These are phyloP conservation scores for Neurospora sp. DNA, from an alignment of 495 filamentous ascomycete genomes.

Conservation along the genomic window DNA sequence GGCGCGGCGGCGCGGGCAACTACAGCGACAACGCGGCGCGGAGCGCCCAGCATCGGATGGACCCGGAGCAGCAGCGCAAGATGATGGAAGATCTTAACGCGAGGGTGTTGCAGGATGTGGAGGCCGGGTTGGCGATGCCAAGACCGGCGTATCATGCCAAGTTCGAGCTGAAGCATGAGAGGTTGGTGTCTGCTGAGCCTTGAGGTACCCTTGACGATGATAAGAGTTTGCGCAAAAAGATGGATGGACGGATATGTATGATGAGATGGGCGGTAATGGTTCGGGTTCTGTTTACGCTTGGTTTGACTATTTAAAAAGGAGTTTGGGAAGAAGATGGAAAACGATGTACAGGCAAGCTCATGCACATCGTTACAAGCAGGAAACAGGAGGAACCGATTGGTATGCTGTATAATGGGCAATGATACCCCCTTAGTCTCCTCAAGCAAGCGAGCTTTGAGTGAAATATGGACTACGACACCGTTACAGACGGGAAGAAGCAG, in stretches of 20 bases:
- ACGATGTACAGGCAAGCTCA: not conserved
- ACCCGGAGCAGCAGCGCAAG: constrained; percentile 20
- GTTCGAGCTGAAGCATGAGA: constrained; percentile 13
- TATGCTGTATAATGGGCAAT: not conserved
- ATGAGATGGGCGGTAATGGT: not conserved
- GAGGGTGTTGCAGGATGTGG: constrained; percentile 34
- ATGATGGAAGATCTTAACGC: constrained; percentile 22
- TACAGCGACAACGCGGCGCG: constrained; percentile 24
- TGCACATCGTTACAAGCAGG: not conserved
- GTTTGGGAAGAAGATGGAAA: not conserved
- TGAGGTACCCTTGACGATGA: not conserved
- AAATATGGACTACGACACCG: not conserved
- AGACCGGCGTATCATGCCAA: constrained; percentile 20
- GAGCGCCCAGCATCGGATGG: constrained; percentile 10
- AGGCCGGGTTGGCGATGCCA: constrained; percentile 31
- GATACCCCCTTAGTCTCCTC: not conserved
- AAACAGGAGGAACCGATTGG: not conserved
- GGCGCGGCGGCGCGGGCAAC: constrained; percentile 53
- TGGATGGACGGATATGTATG: not conserved
- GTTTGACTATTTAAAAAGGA: not conserved
- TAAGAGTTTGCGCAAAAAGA: not conserved
- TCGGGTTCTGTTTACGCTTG: not conserved
- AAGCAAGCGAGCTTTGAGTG: not conserved
- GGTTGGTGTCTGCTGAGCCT: constrained; percentile 1
- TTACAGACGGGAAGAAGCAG: not conserved